Evolutionary conservation across 1,284 basidiomycete species (phyloP), one percentile per base, ranked within the genome.

Genomic region (Naganishia albida): DNA sequence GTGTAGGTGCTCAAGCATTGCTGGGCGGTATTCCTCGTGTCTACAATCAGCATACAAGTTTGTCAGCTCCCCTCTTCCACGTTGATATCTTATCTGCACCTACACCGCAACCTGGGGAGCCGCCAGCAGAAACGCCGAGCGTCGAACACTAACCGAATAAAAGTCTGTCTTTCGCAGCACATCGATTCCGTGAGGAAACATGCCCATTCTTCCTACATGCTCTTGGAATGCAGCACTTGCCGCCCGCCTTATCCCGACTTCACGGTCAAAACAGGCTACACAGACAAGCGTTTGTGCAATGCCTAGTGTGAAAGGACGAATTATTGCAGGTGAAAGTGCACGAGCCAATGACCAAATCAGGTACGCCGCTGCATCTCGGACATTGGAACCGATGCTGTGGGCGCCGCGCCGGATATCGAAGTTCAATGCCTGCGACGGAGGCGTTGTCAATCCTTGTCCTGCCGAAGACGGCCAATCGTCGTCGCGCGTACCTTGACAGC

Each of bases 191-290:
- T 94, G 88, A 44, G 91, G 88, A 74, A 98, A 94, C 60, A 93
- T 79, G 56, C 84, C 87, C 79, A 90, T 89, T 72, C 96, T 83
- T 10, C 96, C 96, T 46, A 98, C 96, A 72, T 90, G 89, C 78
- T 99, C 96, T 77, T 99, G 96, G 76, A 93, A 99, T 3, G 95
- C 93, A 10, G 96, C 96, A 78, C 94, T 98, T 2, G 95, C 93
- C 3, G 96, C 96, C 68, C 96, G 82, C n/a, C 96, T 85, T 55
- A 99, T 93, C 66, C 92, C 90, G 15, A 98, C 87, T 75, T 99
- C 96, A 30, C 96, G 85, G 79, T 99, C 96, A 71, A 88, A 93
- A 43, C 93, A 81, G 0, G 94, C 86, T 4, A 93, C 89, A 12
- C 86, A 84, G 8, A 89, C 86, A 59, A 99, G 83, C 28, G 82